phyloP scores from a whole-genome alignment of 176 grass and related monocot genomes.

The Triticum timopheevii region DNA sequence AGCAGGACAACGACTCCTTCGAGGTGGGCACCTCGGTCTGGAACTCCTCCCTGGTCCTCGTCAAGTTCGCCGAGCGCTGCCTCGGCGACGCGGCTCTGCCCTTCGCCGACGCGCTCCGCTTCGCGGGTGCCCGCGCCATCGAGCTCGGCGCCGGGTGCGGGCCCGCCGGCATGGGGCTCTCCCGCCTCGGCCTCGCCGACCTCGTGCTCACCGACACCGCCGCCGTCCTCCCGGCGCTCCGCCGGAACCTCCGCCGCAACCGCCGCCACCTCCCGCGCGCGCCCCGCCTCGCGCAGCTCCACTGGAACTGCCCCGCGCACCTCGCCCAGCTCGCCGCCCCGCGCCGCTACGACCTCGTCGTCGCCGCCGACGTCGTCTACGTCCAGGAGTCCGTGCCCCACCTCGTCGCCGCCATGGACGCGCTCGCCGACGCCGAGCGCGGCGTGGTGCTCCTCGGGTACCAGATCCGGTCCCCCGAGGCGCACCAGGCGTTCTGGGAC shows the following conservation, averaged over 20 bases:
- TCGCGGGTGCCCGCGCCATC: constrained; percentile 64
- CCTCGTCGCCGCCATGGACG: constrained; percentile 78
- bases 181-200: constrained; percentile 68
- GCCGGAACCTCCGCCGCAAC: constrained; percentile 87
- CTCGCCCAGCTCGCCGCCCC: constrained; percentile 47
- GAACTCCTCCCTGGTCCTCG: constrained; percentile 92
- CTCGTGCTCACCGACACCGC: constrained; percentile 87
- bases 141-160: constrained; percentile 87
- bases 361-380: constrained; percentile 91
- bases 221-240: constrained; percentile 79
- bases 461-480: constrained; percentile 82
- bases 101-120: constrained; percentile 70
- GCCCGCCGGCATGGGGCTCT: constrained; percentile 76
- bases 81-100: constrained; percentile 47
- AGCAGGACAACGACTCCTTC: constrained; percentile 93
- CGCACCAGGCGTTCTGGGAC: constrained; percentile 77
- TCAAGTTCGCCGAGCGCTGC: constrained; percentile 92
- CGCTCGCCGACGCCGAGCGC: constrained; percentile 56
- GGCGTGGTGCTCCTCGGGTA: constrained; percentile 79
- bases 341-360: constrained; percentile 69
- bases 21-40: constrained; percentile 97
- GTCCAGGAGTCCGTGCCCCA: constrained; percentile 77
- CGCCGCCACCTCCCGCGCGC: constrained; percentile 47
- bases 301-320: constrained; percentile 78
- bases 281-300: constrained; percentile 72